A percentile compares a stretch with the other conserved stretches of the same genome.
Conservation (phyloP, 164 flowering plant species). For the Umbilicus rupestris region DNA sequence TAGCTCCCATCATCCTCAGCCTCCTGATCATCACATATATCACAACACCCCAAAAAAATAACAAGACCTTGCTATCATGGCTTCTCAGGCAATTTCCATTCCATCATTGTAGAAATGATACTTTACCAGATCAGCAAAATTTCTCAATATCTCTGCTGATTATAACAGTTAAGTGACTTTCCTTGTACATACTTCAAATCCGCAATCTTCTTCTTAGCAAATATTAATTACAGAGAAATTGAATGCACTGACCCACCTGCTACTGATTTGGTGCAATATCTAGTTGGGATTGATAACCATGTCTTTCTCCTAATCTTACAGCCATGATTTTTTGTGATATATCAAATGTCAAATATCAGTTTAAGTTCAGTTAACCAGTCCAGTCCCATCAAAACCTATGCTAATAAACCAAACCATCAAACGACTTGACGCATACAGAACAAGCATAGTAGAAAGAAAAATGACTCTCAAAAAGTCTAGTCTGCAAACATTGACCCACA, state of each 20-base stretch:
- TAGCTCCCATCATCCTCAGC: slow-evolving; percentile 9
- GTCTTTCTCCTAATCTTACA: not conserved
- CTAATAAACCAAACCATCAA: not conserved
- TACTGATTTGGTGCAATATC: too few species aligned
- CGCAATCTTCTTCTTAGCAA: too few species aligned
- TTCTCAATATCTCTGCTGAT: too few species aligned
- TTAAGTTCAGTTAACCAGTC: not conserved
- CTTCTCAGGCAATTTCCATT: too few species aligned
- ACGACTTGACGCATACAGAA: not conserved
- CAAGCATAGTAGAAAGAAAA: not conserved
- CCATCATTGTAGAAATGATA: too few species aligned
- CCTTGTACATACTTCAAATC: too few species aligned
- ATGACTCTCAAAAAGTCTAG: not conserved
- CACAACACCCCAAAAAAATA: not conserved
- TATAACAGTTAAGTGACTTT: too few species aligned
- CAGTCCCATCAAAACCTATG: not conserved
- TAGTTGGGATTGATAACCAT: not conserved
- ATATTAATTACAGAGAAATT: too few species aligned
- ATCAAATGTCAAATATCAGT: not conserved
- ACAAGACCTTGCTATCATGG: too few species aligned
- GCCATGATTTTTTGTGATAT: not conserved
- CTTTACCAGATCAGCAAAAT: too few species aligned
- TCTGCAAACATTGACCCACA: not conserved
- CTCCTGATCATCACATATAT: slow-evolving; percentile 10
- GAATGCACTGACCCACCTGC: too few species aligned